Conservation (phyloP, 1,284 basidiomycete genomes). For the Cutaneotrichosporon curvatum region DNA sequence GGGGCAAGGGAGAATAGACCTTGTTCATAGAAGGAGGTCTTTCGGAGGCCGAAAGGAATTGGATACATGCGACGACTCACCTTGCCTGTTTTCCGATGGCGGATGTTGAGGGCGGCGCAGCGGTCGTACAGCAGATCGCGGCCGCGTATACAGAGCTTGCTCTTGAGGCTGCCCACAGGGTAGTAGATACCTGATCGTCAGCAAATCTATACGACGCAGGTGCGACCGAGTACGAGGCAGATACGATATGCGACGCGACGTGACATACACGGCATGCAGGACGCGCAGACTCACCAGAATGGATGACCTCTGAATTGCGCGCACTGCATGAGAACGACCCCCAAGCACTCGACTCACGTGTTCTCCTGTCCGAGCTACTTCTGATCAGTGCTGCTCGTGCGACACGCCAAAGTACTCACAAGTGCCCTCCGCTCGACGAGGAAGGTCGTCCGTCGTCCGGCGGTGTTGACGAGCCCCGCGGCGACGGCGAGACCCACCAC, state of each 20-base stretch:
- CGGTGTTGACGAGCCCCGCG: constrained; percentile 58
- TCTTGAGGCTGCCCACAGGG: constrained; percentile 77
- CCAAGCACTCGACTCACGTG: constrained; percentile 52
- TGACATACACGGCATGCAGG: too few relatives aligned
- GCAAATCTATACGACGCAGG: too few relatives aligned
- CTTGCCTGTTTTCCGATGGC: constrained; percentile 72
- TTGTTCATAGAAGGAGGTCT: too few relatives aligned
- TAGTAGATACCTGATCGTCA: constrained; percentile 50
- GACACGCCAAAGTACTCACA: constrained; percentile 32
- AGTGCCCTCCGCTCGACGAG: constrained; percentile 71
- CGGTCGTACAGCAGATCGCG: constrained; percentile 75
- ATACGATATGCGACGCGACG: too few relatives aligned
- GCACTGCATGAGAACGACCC: constrained; percentile 52
- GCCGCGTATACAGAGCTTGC: constrained; percentile 76
- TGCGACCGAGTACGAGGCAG: too few relatives aligned
- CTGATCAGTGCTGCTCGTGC: not conserved
- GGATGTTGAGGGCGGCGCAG: constrained; percentile 61
- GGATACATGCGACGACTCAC: constrained; percentile 28
- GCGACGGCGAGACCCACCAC: constrained; percentile 84
- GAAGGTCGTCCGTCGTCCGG: constrained; percentile 69
- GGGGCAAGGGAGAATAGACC: too few relatives aligned
- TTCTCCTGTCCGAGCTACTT: constrained; percentile 62
- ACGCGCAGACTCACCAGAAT: constrained; percentile 71
- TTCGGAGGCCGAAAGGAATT: too few relatives aligned
- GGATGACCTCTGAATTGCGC: constrained; percentile 92